phyloP scores from a whole-genome alignment of 2,329 filamentous ascomycete species.

The Fusarium liriodendri region DNA sequence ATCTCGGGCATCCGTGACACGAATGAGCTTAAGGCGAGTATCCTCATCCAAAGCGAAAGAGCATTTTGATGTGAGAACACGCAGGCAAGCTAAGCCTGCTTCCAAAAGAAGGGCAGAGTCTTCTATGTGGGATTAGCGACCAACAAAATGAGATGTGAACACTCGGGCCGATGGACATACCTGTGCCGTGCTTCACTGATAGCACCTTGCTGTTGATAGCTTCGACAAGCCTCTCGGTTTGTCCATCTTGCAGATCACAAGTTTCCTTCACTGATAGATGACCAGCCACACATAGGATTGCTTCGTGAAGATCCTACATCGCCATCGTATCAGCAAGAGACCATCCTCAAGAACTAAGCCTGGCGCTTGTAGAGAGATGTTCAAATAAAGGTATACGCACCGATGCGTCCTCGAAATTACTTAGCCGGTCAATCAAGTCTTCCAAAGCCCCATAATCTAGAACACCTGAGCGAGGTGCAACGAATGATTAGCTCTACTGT shows the following conservation, averaged over 20 bases:
- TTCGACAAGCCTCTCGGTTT: neutral
- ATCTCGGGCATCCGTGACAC: slow-evolving; percentile 47
- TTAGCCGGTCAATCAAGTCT: neutral
- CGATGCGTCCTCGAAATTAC: neutral
- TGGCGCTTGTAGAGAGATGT: neutral
- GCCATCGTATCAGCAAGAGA: slow-evolving; percentile 5
- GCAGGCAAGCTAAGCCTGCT: slow-evolving; percentile 44
- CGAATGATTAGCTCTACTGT: neutral
- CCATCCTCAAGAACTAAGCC: neutral
- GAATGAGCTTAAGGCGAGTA: slow-evolving; percentile 47
- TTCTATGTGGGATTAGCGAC: neutral
- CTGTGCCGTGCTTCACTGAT: neutral
- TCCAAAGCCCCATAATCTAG: neutral
- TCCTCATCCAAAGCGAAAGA: slow-evolving; percentile 17
- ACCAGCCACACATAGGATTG: neutral
- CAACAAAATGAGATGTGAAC: neutral
- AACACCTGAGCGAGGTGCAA: neutral
- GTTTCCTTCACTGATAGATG: neutral
- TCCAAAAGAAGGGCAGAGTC: slow-evolving; percentile 32
- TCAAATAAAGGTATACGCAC: neutral
- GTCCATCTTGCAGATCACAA: neutral
- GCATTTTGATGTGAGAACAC: slow-evolving; percentile 33
- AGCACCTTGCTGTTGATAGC: slow-evolving; percentile 6
- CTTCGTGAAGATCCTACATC: slow-evolving; percentile 14
- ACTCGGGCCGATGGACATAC: neutral